phyloP scores from a whole-genome alignment of 768 basidiomycete species.

The Suillus americanus region DNA sequence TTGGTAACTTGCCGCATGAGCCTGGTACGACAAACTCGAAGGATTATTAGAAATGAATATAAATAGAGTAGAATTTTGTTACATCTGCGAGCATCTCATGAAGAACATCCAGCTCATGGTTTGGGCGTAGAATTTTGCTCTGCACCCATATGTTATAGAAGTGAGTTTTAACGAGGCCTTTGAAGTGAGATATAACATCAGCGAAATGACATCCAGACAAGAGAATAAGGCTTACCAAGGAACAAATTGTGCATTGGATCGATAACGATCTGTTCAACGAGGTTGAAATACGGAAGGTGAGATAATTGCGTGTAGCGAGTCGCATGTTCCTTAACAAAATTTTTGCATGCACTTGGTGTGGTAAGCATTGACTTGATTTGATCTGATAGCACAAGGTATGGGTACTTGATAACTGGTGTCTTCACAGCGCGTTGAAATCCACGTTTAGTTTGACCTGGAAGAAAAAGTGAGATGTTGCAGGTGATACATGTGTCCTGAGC shows the following conservation, averaged over 20 bases:
- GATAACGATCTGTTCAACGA: slow-evolving; percentile 25
- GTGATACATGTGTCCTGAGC: too few relatives aligned
- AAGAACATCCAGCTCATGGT: neutral
- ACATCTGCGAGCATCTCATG: slow-evolving; percentile 2
- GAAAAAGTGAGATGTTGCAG: too few relatives aligned
- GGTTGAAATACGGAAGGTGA: slow-evolving; percentile 31
- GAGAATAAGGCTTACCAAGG: slow-evolving; percentile 18
- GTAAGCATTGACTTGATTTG: too few relatives aligned
- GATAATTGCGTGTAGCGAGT: slow-evolving; percentile 26
- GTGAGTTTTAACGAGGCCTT: slow-evolving; percentile 26
- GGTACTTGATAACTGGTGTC: too few relatives aligned
- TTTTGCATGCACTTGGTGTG: slow-evolving; percentile 4
- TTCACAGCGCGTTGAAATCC: too few relatives aligned
- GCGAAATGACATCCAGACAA: neutral
- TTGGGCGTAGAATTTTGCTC: slow-evolving; percentile 14
- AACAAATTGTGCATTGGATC: slow-evolving; percentile 37
- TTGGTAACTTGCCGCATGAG: slow-evolving; percentile 19
- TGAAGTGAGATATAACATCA: neutral
- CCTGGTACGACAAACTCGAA: slow-evolving; percentile 5
- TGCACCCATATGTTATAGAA: slow-evolving; percentile 31
- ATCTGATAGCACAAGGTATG: too few relatives aligned
- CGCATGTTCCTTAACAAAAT: slow-evolving; percentile 17
- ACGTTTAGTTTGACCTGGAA: too few relatives aligned
- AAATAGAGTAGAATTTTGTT: neutral
- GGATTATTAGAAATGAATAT: neutral